Conservation (phyloP, 129 eudicot genomes). For the Oenanthe sinensis region DNA sequence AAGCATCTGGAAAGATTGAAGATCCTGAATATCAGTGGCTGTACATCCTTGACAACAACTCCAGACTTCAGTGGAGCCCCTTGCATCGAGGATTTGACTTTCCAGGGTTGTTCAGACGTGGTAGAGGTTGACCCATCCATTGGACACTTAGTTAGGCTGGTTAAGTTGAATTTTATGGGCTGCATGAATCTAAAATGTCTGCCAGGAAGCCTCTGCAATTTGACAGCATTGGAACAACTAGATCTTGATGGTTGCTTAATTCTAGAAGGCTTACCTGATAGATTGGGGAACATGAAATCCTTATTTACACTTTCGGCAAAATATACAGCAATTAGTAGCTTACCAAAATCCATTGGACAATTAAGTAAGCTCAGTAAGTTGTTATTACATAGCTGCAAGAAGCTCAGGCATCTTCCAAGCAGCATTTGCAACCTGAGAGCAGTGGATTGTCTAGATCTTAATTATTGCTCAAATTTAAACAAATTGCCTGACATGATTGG, state of each 20-base stretch:
- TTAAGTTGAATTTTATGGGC: not conserved
- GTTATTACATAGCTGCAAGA: not conserved
- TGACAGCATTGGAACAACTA: conserved; percentile 4
- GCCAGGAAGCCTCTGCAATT: conserved; percentile 1
- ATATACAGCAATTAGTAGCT: not conserved
- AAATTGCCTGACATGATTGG: not conserved
- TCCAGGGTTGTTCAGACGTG: not conserved
- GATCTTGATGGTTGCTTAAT: not conserved
- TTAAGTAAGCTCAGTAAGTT: not conserved
- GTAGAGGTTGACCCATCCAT: conserved; percentile 10
- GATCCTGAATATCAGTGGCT: not conserved
- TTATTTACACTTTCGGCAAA: not conserved
- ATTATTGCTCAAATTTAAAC: not conserved
- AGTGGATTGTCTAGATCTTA: not conserved
- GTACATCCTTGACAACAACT: not conserved
- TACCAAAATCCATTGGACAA: not conserved
- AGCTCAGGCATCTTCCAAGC: not conserved
- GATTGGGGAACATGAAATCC: not conserved
- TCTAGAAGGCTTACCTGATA: not conserved
- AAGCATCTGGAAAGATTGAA: not conserved
- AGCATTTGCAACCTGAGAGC: not conserved
- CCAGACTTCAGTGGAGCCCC: conserved; percentile 8
- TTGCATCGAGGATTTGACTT: not conserved
- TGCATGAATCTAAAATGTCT: not conserved
- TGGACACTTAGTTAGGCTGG: conserved; percentile 9